These are phyloP conservation scores for Metschnikowia cerradonensis DNA, from an alignment of 805 yeast genomes.

Conservation along the genomic window DNA sequence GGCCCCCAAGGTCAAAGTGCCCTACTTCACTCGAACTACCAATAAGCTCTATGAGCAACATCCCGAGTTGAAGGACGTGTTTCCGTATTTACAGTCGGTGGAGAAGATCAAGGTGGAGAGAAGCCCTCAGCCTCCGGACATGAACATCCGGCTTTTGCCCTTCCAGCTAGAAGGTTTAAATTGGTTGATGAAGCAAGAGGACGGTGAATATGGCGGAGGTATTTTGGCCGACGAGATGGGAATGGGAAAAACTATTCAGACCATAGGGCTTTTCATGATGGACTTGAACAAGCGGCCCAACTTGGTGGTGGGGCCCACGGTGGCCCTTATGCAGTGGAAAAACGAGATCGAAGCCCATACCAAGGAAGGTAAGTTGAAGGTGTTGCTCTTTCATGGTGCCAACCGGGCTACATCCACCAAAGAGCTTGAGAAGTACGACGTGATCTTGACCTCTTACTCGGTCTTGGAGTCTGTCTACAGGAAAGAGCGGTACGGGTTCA, in stretches of 20 bases:
- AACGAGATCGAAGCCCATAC: slow-evolving; percentile 88
- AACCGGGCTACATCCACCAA: slow-evolving; percentile 57
- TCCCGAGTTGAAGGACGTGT: slow-evolving; percentile 72
- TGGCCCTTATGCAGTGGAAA: slow-evolving; percentile 98
- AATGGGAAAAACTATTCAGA: slow-evolving; percentile 98
- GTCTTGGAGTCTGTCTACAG: slow-evolving; percentile 85
- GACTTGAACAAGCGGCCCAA: slow-evolving; percentile 69
- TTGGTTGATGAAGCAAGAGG: slow-evolving; percentile 86
- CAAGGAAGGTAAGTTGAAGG: slow-evolving; percentile 55
- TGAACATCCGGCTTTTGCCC: slow-evolving; percentile 72
- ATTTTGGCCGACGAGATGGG: slow-evolving; percentile 99
- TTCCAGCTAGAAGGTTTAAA: slow-evolving; percentile 91
- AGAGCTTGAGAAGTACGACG: slow-evolving; percentile 64
- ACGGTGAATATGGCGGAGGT: slow-evolving; percentile 77
- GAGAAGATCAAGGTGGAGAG: slow-evolving; percentile 47
- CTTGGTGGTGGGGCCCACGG: slow-evolving; percentile 94
- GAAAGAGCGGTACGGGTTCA: slow-evolving; percentile 79
- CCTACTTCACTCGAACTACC: slow-evolving; percentile 69
- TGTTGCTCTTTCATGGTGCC: slow-evolving; percentile 81
- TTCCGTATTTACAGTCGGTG: slow-evolving; percentile 54
- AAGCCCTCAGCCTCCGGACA: slow-evolving; percentile 73
- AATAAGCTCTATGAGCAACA: slow-evolving; percentile 66
- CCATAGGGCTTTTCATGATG: slow-evolving; percentile 78
- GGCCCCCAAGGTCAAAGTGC: slow-evolving; percentile 52
- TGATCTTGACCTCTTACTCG: slow-evolving; percentile 86